Conservation (phyloP, 2,329 filamentous ascomycete species). For the Alternaria alternata region DNA sequence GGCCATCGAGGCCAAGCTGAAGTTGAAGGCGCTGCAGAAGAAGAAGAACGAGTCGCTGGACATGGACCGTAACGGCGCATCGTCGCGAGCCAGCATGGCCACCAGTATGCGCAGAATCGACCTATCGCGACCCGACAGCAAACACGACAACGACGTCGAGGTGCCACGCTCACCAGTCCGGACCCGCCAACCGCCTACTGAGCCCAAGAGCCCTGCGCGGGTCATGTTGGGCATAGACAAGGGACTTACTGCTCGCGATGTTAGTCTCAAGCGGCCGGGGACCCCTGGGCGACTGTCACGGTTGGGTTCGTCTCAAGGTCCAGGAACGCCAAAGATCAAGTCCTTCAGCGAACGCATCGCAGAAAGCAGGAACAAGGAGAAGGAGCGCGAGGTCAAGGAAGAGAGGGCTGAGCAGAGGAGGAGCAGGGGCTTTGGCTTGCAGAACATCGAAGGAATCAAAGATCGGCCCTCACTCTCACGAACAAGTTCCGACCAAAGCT, state of each 20-base stretch:
- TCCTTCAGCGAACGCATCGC: slow-evolving; percentile 88
- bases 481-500: slow-evolving; percentile 39
- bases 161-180: slow-evolving; percentile 78
- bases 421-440: slow-evolving; percentile 52
- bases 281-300: slow-evolving; percentile 27
- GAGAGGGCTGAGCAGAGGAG: slow-evolving; percentile 54
- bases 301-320: slow-evolving; percentile 54
- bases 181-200: slow-evolving; percentile 55
- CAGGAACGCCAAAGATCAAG: slow-evolving; percentile 52
- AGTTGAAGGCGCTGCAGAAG: slow-evolving; percentile 83
- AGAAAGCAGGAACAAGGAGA: slow-evolving; percentile 63
- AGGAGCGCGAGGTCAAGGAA: slow-evolving; percentile 55
- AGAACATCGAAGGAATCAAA: slow-evolving; percentile 36
- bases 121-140: slow-evolving; percentile 32
- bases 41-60: slow-evolving; percentile 43
- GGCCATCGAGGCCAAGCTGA: slow-evolving; percentile 87
- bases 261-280: slow-evolving; percentile 75
- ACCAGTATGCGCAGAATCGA: slow-evolving; percentile 32
- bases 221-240: slow-evolving; percentile 89
- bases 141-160: slow-evolving; percentile 61
- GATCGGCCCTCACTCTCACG: slow-evolving; percentile 35
- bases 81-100: slow-evolving; percentile 40
- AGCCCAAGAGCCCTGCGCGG: slow-evolving; percentile 78
- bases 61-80: slow-evolving; percentile 30
- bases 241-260: slow-evolving; percentile 78